Percentiles rank a stretch among this genome's conserved stretches.
phyloP scores from a whole-genome alignment of 139 green algal species.

The Chlamydomonas applanata region DNA sequence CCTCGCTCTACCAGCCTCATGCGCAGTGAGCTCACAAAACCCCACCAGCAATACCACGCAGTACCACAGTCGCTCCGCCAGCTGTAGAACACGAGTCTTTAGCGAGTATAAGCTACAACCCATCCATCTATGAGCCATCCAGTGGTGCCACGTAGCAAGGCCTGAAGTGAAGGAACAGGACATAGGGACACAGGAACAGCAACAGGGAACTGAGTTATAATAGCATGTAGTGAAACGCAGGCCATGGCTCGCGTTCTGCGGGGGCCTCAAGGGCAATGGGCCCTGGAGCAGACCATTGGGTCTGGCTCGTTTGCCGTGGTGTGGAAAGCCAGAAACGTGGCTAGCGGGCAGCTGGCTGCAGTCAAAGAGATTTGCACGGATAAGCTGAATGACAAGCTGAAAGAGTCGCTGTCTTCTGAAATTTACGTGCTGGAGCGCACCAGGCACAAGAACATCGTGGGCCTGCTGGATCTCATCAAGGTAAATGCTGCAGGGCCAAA shows the following conservation, averaged over 20 bases:
- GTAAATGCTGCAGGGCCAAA: conserved; percentile 18
- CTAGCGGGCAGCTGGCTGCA: conserved; percentile 64
- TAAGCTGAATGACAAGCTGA: conserved; percentile 85
- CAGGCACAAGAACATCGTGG: conserved; percentile 87
- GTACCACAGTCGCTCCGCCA: too few relatives aligned
- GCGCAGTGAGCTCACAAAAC: too few relatives aligned
- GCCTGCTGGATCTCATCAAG: conserved; percentile 84
- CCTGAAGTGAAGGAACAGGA: too few relatives aligned
- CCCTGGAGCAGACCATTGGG: conserved; percentile 67
- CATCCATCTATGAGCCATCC: too few relatives aligned
- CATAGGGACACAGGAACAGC: too few relatives aligned
- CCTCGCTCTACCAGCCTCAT: too few relatives aligned
- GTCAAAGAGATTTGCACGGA: conserved; percentile 92
- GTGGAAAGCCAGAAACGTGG: conserved; percentile 57
- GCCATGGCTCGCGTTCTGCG: too few relatives aligned
- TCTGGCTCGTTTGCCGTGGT: conserved; percentile 89
- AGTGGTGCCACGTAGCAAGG: too few relatives aligned
- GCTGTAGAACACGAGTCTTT: too few relatives aligned
- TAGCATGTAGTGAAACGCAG: neutral
- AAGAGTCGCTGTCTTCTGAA: conserved; percentile 85
- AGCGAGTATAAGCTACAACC: too few relatives aligned
- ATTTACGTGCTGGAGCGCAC: conserved; percentile 80
- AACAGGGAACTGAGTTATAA: too few relatives aligned
- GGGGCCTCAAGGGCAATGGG: conserved; percentile 54
- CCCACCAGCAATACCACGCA: too few relatives aligned